Conservation (phyloP, 495 filamentous ascomycete genomes). For the Aspergillus sparsus region DNA sequence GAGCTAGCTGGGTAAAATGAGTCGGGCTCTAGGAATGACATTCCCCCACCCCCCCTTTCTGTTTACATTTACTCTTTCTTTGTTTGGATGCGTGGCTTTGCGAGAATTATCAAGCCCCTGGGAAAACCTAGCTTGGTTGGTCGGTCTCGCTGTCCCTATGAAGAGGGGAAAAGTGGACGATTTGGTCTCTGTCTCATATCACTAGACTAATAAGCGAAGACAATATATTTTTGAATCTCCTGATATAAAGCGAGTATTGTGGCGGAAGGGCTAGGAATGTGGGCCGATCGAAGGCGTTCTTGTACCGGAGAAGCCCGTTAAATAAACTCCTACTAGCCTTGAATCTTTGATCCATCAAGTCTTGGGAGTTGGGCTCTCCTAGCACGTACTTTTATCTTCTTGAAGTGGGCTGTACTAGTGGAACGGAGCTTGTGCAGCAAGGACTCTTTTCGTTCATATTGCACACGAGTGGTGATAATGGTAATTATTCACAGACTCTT, state of each 20-base stretch:
- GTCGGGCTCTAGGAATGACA: constrained; percentile 5
- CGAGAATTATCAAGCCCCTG: neutral
- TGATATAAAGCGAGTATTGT: constrained; percentile 5
- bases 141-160: constrained; percentile 8
- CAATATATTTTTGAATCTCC: constrained; percentile 22
- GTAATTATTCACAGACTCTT: no score
- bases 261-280: neutral
- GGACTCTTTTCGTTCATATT: neutral
- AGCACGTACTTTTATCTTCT: no score
- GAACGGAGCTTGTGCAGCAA: no score
- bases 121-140: constrained; percentile 11
- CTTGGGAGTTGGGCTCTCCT: neutral
- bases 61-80: constrained; percentile 1
- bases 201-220: constrained; percentile 24
- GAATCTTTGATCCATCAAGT: no score
- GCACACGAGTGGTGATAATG: neutral
- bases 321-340: no score
- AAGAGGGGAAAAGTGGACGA: constrained; percentile 27
- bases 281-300: constrained; percentile 1
- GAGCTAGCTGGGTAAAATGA: constrained; percentile 42
- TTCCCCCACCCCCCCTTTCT: neutral
- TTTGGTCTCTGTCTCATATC: constrained; percentile 31
- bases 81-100: no score
- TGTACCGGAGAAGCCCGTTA: neutral
- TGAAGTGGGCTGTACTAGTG: no score